phyloP scores from a whole-genome alignment of 768 basidiomycete genomes.

The Rhodocollybia butyracea region DNA sequence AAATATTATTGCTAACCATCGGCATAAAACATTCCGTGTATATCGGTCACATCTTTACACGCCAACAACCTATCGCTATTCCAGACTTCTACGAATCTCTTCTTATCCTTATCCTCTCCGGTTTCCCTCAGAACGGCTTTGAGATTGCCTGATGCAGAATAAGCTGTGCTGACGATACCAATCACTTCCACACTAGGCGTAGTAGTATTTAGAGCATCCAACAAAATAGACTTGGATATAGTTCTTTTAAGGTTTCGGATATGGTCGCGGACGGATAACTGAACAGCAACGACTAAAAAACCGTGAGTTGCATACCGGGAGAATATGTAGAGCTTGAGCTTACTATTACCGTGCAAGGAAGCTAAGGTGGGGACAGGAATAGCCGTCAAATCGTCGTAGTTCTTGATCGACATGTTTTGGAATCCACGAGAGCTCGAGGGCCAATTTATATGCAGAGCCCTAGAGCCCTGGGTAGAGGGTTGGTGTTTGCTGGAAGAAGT shows the following conservation, averaged over 20 bases:
- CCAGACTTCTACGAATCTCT: constrained; percentile 64
- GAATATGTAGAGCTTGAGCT: background rate
- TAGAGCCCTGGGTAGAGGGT: background rate
- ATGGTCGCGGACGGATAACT: constrained; percentile 49
- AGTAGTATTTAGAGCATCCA: constrained; percentile 14
- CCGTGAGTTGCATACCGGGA: background rate
- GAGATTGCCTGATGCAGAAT: constrained; percentile 35
- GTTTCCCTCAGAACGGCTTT: constrained; percentile 45
- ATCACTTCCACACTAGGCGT: constrained; percentile 31
- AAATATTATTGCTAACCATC: constrained; percentile 56
- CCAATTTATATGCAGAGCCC: background rate
- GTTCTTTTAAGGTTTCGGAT: constrained; percentile 44
- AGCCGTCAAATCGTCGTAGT: background rate
- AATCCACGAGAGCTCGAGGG: background rate
- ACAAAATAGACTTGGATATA: constrained; percentile 36
- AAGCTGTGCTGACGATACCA: constrained; percentile 37
- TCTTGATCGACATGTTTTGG: background rate
- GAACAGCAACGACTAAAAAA: constrained; percentile 36
- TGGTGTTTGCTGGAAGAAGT: too few species aligned
- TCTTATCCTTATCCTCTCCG: constrained; percentile 32
- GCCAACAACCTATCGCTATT: constrained; percentile 36
- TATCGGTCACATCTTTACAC: constrained; percentile 53
- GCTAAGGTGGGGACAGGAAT: background rate
- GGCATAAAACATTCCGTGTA: constrained; percentile 56
- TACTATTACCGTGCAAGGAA: background rate